Percentiles rank a stretch among this genome's conserved stretches.
phyloP scores from a whole-genome alignment of 2,329 filamentous ascomycete genomes.

The Fusarium buxicola region DNA sequence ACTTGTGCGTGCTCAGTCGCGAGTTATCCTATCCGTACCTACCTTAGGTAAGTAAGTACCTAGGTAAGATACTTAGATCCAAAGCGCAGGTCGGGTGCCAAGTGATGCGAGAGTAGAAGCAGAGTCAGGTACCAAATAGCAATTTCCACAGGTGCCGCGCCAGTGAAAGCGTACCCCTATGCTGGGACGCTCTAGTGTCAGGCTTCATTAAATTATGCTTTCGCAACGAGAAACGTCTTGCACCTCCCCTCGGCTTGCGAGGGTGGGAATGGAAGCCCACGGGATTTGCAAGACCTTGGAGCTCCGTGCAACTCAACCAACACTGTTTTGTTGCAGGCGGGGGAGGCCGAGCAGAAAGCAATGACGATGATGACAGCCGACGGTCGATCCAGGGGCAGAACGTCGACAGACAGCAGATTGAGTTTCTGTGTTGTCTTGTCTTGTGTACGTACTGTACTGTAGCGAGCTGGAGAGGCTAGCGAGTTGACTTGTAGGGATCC shows the following conservation, averaged over 20 bases:
- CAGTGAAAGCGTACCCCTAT: slow-evolving; percentile 28
- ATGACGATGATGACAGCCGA: slow-evolving; percentile 40
- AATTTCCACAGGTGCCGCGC: slow-evolving; percentile 36
- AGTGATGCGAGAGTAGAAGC: neutral
- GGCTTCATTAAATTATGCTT: slow-evolving; percentile 14
- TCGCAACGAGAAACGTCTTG: neutral
- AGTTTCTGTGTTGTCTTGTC: neutral
- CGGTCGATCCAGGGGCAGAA: slow-evolving; percentile 28
- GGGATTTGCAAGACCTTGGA: too few relatives aligned
- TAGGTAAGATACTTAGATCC: too few relatives aligned
- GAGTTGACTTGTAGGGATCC: slow-evolving; percentile 12
- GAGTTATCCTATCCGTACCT: too few relatives aligned
- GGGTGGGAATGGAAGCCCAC: too few relatives aligned
- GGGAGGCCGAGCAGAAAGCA: slow-evolving; percentile 25
- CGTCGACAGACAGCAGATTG: slow-evolving; percentile 5
- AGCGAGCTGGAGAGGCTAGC: too few relatives aligned
- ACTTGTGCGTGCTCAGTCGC: too few relatives aligned
- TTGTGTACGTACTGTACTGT: too few relatives aligned
- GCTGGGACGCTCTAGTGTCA: slow-evolving; percentile 11
- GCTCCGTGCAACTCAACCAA: too few relatives aligned
- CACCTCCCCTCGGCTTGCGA: slow-evolving; percentile 10
- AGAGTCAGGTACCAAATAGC: slow-evolving; percentile 26
- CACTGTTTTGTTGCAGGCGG: slow-evolving; percentile 31
- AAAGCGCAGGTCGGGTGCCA: too few relatives aligned
- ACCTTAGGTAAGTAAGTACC: too few relatives aligned